phyloP scores from a whole-genome alignment of 1,284 basidiomycete species.

The Tremellales sp. region DNA sequence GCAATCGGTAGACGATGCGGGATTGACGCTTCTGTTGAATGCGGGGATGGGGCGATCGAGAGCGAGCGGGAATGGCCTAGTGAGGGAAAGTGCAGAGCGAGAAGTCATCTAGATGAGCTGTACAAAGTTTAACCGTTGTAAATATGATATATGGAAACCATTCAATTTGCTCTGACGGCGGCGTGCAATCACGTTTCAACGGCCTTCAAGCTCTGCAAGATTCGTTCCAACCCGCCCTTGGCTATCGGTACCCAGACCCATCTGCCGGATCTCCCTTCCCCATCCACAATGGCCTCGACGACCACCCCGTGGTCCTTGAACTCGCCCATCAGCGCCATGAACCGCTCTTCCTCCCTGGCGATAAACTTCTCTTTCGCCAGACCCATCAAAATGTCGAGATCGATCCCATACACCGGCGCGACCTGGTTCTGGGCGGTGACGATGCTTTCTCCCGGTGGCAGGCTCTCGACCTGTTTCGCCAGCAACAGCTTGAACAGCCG shows the following conservation, averaged over 20 bases:
- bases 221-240: conserved; percentile 55
- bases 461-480: conserved; percentile 59
- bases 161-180: no score
- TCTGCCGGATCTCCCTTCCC: conserved; percentile 41
- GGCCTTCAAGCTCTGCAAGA: conserved; percentile 35
- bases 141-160: no score
- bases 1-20: no score
- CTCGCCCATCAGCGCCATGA: conserved; percentile 75
- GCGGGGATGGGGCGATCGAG: no score
- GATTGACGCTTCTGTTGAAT: no score
- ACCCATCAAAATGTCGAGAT: conserved; percentile 42
- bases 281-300: conserved; percentile 51
- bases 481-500: conserved; percentile 69
- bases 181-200: conserved; percentile 31
- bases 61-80: no score
- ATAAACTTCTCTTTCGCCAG: conserved; percentile 65
- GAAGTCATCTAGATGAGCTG: no score
- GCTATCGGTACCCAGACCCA: conserved; percentile 78
- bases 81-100: no score
- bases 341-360: conserved; percentile 76
- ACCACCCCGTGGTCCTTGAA: conserved; percentile 85
- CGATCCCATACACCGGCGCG: conserved; percentile 44
- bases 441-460: conserved; percentile 44
- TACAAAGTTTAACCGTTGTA: no score
- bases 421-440: conserved; percentile 14